Percentiles rank a stretch among this genome's conserved stretches.
These are phyloP conservation scores for Tubosaeta brunneosetosa DNA, from an alignment of 768 basidiomycete genomes.

Conservation along the genomic window DNA sequence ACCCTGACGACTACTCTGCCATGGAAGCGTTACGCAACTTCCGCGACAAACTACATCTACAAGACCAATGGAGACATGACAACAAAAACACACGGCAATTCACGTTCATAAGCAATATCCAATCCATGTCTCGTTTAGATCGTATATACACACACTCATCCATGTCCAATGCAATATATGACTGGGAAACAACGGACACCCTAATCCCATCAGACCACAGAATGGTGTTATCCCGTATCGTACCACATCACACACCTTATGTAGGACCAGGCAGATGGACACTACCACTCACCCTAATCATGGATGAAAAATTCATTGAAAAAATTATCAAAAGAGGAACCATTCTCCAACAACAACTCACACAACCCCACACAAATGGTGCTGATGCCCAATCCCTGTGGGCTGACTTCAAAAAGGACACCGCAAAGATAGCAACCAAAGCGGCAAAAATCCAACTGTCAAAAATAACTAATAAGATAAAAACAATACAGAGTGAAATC, in stretches of 20 bases:
- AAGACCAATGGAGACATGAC: not conserved
- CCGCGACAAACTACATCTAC: not conserved
- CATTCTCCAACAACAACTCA: not conserved
- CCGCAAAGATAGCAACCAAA: not conserved
- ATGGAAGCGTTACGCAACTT: conserved; percentile 12
- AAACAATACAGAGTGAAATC: not conserved
- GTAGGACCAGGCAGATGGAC: not conserved
- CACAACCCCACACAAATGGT: not conserved
- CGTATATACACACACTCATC: not conserved
- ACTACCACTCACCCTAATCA: not conserved
- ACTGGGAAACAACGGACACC: not conserved
- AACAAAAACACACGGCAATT: not conserved
- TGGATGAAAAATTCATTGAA: not conserved
- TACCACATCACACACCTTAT: not conserved
- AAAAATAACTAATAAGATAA: not conserved
- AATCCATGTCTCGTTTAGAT: not conserved
- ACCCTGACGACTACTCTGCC: not conserved
- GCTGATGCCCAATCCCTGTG: not conserved
- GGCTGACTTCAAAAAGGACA: not conserved
- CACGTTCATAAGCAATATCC: not conserved
- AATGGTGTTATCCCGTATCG: not conserved
- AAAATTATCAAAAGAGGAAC: too few relatives aligned
- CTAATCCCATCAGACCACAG: conserved; percentile 4
- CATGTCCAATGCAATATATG: not conserved
- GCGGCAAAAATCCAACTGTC: not conserved